Evolutionary conservation across 768 basidiomycete genomes (phyloP).

Genomic region (Xerocomellus chrysenteron): DNA sequence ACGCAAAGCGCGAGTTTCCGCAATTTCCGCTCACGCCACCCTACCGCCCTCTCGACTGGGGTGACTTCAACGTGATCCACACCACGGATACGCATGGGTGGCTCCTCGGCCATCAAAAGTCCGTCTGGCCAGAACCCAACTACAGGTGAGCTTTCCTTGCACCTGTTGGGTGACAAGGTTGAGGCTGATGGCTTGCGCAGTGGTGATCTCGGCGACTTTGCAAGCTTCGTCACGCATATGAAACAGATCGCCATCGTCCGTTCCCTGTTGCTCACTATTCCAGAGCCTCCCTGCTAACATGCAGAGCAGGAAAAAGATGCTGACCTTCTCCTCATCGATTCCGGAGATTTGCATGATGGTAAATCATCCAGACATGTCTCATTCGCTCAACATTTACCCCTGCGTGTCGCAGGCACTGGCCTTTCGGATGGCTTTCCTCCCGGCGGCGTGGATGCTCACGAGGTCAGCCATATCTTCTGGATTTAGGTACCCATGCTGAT

Average conservation of each 20-base stretch:
- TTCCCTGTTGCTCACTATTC: neutral
- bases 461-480: slow-evolving; percentile 41
- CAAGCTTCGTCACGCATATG: slow-evolving; percentile 85
- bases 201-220: slow-evolving; percentile 77
- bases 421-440: slow-evolving; percentile 72
- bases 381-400: neutral
- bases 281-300: neutral
- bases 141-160: slow-evolving; percentile 46
- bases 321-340: slow-evolving; percentile 80
- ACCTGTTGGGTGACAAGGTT: neutral
- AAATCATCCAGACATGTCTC: neutral
- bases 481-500: neutral
- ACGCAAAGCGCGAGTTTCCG: slow-evolving; percentile 39
- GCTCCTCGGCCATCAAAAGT: slow-evolving; percentile 82
- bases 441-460: slow-evolving; percentile 70
- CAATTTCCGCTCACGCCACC: slow-evolving; percentile 52
- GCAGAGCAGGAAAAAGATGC: slow-evolving; percentile 58
- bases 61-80: slow-evolving; percentile 84
- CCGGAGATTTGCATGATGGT: slow-evolving; percentile 79
- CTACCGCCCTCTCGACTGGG: slow-evolving; percentile 71
- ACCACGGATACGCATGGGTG: slow-evolving; percentile 85
- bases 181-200: slow-evolving; percentile 20
- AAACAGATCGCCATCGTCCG: slow-evolving; percentile 65
- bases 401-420: slow-evolving; percentile 57
- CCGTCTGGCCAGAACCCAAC: slow-evolving; percentile 70